Percentiles rank a stretch among this genome's conserved stretches.
Evolutionary conservation across 257 asterid genomes (phyloP).

Genomic region (Cynanchum wilfordii): DNA sequence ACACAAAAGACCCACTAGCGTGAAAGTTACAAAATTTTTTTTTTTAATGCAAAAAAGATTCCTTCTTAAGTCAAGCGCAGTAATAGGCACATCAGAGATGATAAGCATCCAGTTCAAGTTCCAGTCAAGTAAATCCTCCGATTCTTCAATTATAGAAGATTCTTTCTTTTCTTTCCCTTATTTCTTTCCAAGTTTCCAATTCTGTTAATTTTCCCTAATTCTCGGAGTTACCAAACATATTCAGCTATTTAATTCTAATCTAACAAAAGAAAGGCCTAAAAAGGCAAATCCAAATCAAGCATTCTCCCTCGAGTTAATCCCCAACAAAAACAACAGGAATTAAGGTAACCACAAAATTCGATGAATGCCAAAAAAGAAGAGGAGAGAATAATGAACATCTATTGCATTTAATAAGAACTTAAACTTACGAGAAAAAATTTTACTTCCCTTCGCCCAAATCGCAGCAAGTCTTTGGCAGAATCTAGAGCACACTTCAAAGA

Average conservation of each 20-base stretch:
- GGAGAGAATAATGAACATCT: neutral
- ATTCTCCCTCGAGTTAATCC: too few relatives aligned
- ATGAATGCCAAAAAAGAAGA: too few relatives aligned
- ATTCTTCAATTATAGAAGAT: too few relatives aligned
- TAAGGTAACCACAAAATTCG: neutral
- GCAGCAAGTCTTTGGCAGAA: conserved; percentile 81
- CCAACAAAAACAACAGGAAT: neutral
- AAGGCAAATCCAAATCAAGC: too few relatives aligned
- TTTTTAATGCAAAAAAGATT: neutral
- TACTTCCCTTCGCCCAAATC: conserved; percentile 94
- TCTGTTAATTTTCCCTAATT: too few relatives aligned
- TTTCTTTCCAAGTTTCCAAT: too few relatives aligned
- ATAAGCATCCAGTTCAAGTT: neutral
- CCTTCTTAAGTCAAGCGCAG: neutral
- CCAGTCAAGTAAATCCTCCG: too few relatives aligned
- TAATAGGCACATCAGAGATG: neutral
- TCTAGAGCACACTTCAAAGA: conserved; percentile 47
- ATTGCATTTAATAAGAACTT: neutral
- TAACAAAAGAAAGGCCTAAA: too few relatives aligned
- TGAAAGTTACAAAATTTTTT: neutral
- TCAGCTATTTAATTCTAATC: too few relatives aligned
- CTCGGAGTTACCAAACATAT: too few relatives aligned
- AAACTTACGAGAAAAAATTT: conserved; percentile 70
- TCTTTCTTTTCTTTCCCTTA: too few relatives aligned
- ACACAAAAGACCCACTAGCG: neutral